Conservation (phyloP, 2,329 filamentous ascomycete species). For the Neocucurbitaria cava region DNA sequence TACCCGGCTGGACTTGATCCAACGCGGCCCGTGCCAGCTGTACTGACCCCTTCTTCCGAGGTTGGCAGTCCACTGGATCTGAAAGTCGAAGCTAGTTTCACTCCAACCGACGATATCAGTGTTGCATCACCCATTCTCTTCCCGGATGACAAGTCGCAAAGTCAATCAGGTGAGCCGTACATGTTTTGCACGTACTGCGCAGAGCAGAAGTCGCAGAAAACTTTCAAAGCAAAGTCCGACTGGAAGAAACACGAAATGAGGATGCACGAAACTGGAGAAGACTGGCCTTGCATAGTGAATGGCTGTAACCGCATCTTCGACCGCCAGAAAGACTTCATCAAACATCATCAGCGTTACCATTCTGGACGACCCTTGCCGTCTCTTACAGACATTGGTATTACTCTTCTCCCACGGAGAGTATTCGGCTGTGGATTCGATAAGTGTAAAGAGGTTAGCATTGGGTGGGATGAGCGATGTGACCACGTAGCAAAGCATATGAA, state of each 20-base stretch:
- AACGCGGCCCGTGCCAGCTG: conserved; percentile 38
- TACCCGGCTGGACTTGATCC: conserved; percentile 44
- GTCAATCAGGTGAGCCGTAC: conserved; percentile 40
- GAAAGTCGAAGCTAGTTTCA: conserved; percentile 37
- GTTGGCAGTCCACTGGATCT: conserved; percentile 40
- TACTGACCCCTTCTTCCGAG: conserved; percentile 41
- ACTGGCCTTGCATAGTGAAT: conserved; percentile 45
- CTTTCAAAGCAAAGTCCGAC: conserved; percentile 49
- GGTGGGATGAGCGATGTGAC: conserved; percentile 49
- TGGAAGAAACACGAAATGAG: conserved; percentile 51
- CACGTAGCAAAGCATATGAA: conserved; percentile 50
- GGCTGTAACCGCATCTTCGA: conserved; percentile 47
- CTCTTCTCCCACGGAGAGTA: conserved; percentile 40
- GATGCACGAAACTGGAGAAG: conserved; percentile 49
- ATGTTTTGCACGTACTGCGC: conserved; percentile 50
- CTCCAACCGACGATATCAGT: conserved; percentile 42
- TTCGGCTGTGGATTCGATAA: conserved; percentile 50
- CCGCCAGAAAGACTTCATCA: conserved; percentile 47
- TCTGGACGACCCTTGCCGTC: conserved; percentile 44
- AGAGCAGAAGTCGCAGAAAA: conserved; percentile 43
- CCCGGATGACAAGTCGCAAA: conserved; percentile 28
- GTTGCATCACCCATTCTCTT: conserved; percentile 33
- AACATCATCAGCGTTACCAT: conserved; percentile 48
- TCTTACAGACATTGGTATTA: conserved; percentile 45
- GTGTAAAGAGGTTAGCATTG: conserved; percentile 49